These are phyloP conservation scores for Neonectria neomacrospora DNA, from an alignment of 2,329 filamentous ascomycete species.

Conservation along the genomic window DNA sequence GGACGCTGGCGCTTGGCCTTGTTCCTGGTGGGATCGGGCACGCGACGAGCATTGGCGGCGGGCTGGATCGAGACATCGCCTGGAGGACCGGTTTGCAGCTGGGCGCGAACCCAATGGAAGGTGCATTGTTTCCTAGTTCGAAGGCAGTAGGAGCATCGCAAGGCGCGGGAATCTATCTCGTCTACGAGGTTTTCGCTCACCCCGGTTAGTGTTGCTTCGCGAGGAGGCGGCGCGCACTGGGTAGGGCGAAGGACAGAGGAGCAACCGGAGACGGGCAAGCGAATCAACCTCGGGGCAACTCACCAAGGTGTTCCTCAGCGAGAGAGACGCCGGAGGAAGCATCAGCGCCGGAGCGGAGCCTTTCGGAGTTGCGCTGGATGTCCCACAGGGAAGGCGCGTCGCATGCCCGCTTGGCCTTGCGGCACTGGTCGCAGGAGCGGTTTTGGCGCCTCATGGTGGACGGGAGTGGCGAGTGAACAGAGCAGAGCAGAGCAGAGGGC, in stretches of 20 bases:
- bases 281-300: conserved; percentile 26
- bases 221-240: conserved; percentile 32
- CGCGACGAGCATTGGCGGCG: conserved; percentile 35
- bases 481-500: neutral
- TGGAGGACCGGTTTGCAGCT: conserved; percentile 42
- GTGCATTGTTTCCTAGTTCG: conserved; percentile 45
- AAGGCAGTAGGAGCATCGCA: conserved; percentile 45
- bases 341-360: conserved; percentile 37
- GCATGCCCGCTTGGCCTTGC: conserved; percentile 46
- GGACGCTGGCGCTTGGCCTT: conserved; percentile 44
- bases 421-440: conserved; percentile 45
- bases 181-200: conserved; percentile 38
- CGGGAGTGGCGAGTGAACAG: neutral
- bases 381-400: conserved; percentile 46
- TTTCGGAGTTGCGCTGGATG: conserved; percentile 44
- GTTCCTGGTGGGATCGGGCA: conserved; percentile 41
- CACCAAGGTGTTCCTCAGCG: conserved; percentile 44
- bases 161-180: conserved; percentile 43
- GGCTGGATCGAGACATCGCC: conserved; percentile 32
- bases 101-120: conserved; percentile 44
- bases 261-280: neutral
- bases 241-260: conserved; percentile 19
- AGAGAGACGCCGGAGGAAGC: conserved; percentile 37
- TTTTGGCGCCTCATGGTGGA: conserved; percentile 44
- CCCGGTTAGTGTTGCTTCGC: conserved; percentile 39